Evolutionary conservation across 116 monocot species (phyloP).

Genomic region (Phalaenopsis hybrid): DNA sequence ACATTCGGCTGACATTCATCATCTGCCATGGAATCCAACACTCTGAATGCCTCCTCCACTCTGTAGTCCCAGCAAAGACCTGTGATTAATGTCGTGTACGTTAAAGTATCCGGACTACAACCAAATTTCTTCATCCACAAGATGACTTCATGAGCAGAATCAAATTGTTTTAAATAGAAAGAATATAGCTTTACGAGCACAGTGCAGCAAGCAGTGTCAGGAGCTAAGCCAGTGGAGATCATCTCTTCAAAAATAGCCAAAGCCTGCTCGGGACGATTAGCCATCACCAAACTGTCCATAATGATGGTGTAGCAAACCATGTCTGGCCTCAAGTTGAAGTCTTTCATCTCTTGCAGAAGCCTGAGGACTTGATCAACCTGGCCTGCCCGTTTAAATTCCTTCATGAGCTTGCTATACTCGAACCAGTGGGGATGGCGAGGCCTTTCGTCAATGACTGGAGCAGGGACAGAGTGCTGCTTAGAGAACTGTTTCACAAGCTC

Average conservation of each 20-base stretch:
- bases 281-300: slow-evolving; percentile 13
- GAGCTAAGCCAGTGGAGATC: slow-evolving; percentile 13
- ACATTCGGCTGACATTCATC: slow-evolving; percentile 17
- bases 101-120: slow-evolving; percentile 13
- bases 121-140: slow-evolving; percentile 16
- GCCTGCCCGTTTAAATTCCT: slow-evolving; percentile 14
- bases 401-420: slow-evolving; percentile 27
- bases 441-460: slow-evolving; percentile 5
- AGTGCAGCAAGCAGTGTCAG: slow-evolving; percentile 22
- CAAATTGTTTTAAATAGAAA: slow-evolving; percentile 26
- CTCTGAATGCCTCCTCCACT: slow-evolving; percentile 15
- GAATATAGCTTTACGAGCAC: slow-evolving; percentile 39
- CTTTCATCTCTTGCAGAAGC: slow-evolving; percentile 27
- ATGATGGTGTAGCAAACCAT: slow-evolving; percentile 22
- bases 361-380: slow-evolving; percentile 12
- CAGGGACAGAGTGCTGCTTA: not conserved
- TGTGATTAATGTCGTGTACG: slow-evolving; percentile 26
- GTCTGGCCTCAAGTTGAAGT: slow-evolving; percentile 9
- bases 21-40: slow-evolving; percentile 26
- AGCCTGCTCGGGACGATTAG: slow-evolving; percentile 3
- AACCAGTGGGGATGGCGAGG: slow-evolving; percentile 14
- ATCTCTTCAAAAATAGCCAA: slow-evolving; percentile 22
- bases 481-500: slow-evolving; percentile 15
- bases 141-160: slow-evolving; percentile 30
- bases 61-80: slow-evolving; percentile 26